Base-by-base conservation (phyloP, 2,329 filamentous ascomycete genomes). In the Cordyceps fumosorosea region DNA sequence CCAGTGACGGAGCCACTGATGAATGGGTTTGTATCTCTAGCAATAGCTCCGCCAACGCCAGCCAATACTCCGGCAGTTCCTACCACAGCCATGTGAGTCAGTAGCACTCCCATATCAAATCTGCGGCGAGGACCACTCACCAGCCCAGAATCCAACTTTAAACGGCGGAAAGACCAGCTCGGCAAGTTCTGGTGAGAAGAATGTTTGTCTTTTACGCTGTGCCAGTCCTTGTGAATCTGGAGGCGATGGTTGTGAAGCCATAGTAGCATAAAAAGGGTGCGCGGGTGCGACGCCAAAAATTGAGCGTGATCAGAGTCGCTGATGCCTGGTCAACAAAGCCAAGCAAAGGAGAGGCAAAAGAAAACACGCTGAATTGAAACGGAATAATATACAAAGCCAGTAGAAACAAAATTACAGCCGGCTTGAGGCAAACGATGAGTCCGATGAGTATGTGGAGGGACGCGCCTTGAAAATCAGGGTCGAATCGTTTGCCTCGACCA, bases 1-100 rank as follows among this genome's bases (percentile, higher is more conserved):
- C 90, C 89, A 24, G 88, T 87, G 44, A 87, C 82, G 14, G 88
- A 67, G 0, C 90, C 88, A 75, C 91, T 93, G 7, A 93, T 75
- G 2, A 85, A 81, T 4, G 90, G 87, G 16, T 83, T 84, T 24
- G 79, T 81, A 20, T 88, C 88, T 63, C 86, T 83, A 54, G 93
- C 74, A 53, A 96, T 88, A 32, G 91, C 92, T 42, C 83, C 82
- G 56, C 88, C 83, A 57, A 89, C 87, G 42, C 89, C 89, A 58
- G 85, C 79, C 34, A 89, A 71, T 29, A 88, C 72, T 37, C 89
- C 89, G 53, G 81, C 77, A 26, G 78, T 75, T 51, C 87, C 88
- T 88, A 58, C 37, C 48, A 6, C 34, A 16, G 26, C 20, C 18
- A 16, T 20, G 24, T n/a, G n/a, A 37, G 51, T 60, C 34, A 48